Base-by-base conservation (phyloP, 768 basidiomycete genomes). In the Kondoa malvinella region DNA sequence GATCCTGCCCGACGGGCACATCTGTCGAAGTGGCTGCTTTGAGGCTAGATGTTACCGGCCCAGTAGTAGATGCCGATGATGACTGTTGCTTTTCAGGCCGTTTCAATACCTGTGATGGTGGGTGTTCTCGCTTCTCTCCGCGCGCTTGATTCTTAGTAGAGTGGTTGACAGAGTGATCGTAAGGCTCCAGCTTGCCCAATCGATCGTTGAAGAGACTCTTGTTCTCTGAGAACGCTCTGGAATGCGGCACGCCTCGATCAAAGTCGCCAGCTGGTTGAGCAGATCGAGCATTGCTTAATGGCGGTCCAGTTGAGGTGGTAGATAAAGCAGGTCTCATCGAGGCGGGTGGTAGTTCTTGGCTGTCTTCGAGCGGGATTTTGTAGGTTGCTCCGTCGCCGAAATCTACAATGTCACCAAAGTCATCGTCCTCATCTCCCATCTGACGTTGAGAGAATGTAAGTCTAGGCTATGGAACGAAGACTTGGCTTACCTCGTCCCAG, bases 361-460 rank as follows among this genome's bases (percentile, higher is more conserved):
- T 8, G 40, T 50, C 40, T 32, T 70, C 67, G 32, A 68, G 64
- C 4, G 86, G 84, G 66, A 94, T 83, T 70, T 86, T 89, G 79
- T 95, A 94, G 76, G 89, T 88, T 60, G 87, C 84, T 14, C 92
- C 92, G 75, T 99, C 95, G 2, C 85, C 92, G 75, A 99, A 99
- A 76, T 99, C 92, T 73, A 99, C 88, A 32, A 86, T 86, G 72
- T 83, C 86, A 30, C 92, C 79, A 74, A 91, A 92, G 73, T 91
- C 87, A 75, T 90, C 87, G 68, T 79, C 79, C 60, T 79, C 79
- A 77, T 91, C 89, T 77, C 87, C 87, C 83, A 89, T 87, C 87
- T 89, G 74, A 67, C 50, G 57, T 73, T 66, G 68, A 15, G 21
- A 31, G 21, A 57, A 15, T 66, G 3, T 64, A 27, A 66, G 34